Base-by-base conservation (phyloP, 73 alveolate species). In the Paramecium caudatum region DNA sequence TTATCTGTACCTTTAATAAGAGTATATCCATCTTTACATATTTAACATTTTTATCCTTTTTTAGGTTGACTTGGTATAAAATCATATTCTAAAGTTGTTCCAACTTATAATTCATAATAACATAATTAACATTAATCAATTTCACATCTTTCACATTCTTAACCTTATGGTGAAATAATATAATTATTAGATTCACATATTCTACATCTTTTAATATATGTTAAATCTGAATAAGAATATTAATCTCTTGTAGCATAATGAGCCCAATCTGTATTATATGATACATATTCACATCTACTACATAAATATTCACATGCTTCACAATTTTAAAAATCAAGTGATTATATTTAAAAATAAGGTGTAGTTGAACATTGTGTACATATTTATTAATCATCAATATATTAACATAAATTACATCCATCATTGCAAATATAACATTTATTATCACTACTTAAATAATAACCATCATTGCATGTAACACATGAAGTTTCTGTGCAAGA, bases 271-370 rank as follows among this genome's bases (percentile, higher is more conserved):
- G 21, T 9, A 62, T 62, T 46, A 21, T 23, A 27, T 13, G 83
- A 65, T 17, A 74, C 55, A 16, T 39, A 74, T 74, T 74, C 88
- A 15, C 88, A 74, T 74, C 88, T 74, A 21, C 69, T 21, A 21
- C 88, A 74, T 39, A 21, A 2, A 45, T 36, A 10, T 8, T 43
- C 46, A 39, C 88, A 74, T 19, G 69, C 2, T 1, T 1, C 0
- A 43, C 88, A 74, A 37, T 37, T 16, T 5, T 5, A 4, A 37
- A 37, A 74, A 74, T 41, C 88, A 37, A 48, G 34, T 9, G 34
- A 63, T 74, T 74, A 21, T 37, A 27, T 41, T 68, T 12, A 33
- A 34, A 34, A 32, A 65, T 13, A 12, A 33, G 12, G 5, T 5
- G 49, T 3, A 17, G 2, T 65, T 33, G 50, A 12, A 65, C 83